Base-by-base conservation (phyloP, 306 rosid genomes). In the Geum urbanum region DNA sequence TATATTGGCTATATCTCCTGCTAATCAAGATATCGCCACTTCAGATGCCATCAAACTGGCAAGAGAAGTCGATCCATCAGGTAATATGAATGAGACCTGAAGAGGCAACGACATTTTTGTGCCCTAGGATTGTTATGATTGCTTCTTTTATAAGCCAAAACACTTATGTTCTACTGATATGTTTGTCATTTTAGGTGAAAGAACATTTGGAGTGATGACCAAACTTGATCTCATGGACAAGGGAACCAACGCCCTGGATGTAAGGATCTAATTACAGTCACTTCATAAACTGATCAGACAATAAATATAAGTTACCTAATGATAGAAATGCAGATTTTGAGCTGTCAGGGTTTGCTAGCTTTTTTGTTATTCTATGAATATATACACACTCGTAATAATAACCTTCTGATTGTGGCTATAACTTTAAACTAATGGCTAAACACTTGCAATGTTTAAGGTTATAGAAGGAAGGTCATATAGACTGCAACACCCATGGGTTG, bases 401-500 rank as follows among this genome's bases (percentile, higher is more conserved):
- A 39, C 56, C n/a, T 51, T 70, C 66, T 51, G 64, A 69, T 50
- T 48, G 47, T 69, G 15, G 66, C 52, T 45, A 63, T 66, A 45
- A 43, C 20, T 22, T 32, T 59, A 66, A 75, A 68, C 46, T 73
- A 82, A 74, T 53, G 49, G 35, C 53, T 63, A 32, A 20, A 37
- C 78, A 14, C 37, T 67, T 61, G 81, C 78, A 76, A 76, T 76
- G 80, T 79, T 85, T 16, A 79, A 92, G 98, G 97, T 92, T 73
- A 84, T 92, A 22, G 98, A 92, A 82, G 98, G 98, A 76, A 84
- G 96, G 80, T 74, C 89, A 71, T 92, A 92, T 82, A 83, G 96
- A 69, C 88, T 92, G 85, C 97, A 90, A 74, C 96, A 92, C 79
- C 98, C 98, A 66, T 92, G 98, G 98, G 97, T 92, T 75, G 98